Percentiles rank a stretch among this genome's conserved stretches.
phyloP scores from a whole-genome alignment of 306 rosid genomes.

The Quercus rubra region DNA sequence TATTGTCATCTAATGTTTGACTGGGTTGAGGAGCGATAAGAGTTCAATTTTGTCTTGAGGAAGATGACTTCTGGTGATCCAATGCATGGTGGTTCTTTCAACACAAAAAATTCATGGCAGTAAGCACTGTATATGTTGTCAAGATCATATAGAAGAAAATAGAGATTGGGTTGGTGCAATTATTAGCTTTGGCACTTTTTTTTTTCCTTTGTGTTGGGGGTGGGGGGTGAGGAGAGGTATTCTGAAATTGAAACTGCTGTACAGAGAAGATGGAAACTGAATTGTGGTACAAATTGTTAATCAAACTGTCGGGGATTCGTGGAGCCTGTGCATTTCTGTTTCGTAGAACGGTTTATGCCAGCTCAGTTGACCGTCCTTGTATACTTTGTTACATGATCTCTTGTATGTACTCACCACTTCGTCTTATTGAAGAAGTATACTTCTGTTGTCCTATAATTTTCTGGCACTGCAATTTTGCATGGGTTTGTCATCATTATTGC shows the following conservation, averaged over 20 bases:
- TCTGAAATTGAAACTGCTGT: conserved; percentile 42
- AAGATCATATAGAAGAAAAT: conserved; percentile 42
- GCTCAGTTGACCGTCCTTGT: conserved; percentile 34
- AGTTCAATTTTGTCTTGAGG: not conserved
- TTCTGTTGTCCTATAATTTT: conserved; percentile 12
- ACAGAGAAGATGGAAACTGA: conserved; percentile 43
- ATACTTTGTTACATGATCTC: conserved; percentile 22
- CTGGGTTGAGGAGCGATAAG: conserved; percentile 25
- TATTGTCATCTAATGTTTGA: conserved; percentile 21
- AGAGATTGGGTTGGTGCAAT: conserved; percentile 10
- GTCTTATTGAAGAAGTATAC: conserved; percentile 30
- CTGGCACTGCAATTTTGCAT: not conserved
- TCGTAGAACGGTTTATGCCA: conserved; percentile 21
- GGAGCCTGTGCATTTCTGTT: conserved; percentile 23
- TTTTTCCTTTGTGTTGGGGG: not conserved
- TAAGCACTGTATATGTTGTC: conserved; percentile 41
- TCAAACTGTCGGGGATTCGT: conserved; percentile 26
- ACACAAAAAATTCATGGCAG: conserved; percentile 29
- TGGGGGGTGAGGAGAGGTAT: not conserved
- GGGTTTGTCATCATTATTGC: not conserved
- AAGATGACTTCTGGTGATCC: conserved; percentile 26
- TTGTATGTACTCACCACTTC: conserved; percentile 31
- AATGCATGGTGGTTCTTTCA: conserved; percentile 20
- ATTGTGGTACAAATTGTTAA: conserved; percentile 28
- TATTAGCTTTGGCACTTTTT: conserved; percentile 15